Percentiles rank a stretch among this genome's conserved stretches.
These are phyloP conservation scores for Citrus australasica DNA, from an alignment of 345 rosid genomes.

Conservation along the genomic window DNA sequence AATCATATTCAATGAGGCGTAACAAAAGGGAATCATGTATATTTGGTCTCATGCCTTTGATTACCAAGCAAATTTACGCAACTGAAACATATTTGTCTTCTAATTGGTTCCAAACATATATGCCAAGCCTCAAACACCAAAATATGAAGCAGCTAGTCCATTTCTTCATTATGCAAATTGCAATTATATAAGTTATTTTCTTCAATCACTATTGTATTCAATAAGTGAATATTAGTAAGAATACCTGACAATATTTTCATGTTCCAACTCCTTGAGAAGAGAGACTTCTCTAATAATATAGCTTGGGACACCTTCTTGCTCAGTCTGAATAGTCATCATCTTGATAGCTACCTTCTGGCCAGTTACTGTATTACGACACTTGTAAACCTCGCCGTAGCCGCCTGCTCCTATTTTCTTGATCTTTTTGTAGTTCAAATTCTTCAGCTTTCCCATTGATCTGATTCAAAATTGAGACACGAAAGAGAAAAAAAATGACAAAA, in stretches of 20 bases:
- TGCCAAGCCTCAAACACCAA: neutral
- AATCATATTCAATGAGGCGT: neutral
- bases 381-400: neutral
- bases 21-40: neutral
- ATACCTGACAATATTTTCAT: conserved; percentile 10
- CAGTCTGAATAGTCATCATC: neutral
- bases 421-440: neutral
- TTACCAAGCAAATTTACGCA: neutral
- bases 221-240: neutral
- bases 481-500: neutral
- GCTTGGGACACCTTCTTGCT: neutral
- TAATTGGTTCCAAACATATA: neutral
- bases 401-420: conserved; percentile 1
- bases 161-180: neutral
- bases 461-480: neutral
- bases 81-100: neutral
- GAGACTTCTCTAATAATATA: neutral
- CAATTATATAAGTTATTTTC: no score
- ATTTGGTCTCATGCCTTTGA: neutral
- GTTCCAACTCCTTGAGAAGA: conserved; percentile 1
- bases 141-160: neutral
- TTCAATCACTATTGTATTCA: neutral
- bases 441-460: conserved; percentile 6
- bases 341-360: conserved; percentile 5
- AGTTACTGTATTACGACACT: neutral